A percentile compares a stretch with the other conserved stretches of the same genome.
These are phyloP conservation scores for Epichloe gansuensis DNA, from an alignment of 2,329 filamentous ascomycete genomes.

Conservation along the genomic window DNA sequence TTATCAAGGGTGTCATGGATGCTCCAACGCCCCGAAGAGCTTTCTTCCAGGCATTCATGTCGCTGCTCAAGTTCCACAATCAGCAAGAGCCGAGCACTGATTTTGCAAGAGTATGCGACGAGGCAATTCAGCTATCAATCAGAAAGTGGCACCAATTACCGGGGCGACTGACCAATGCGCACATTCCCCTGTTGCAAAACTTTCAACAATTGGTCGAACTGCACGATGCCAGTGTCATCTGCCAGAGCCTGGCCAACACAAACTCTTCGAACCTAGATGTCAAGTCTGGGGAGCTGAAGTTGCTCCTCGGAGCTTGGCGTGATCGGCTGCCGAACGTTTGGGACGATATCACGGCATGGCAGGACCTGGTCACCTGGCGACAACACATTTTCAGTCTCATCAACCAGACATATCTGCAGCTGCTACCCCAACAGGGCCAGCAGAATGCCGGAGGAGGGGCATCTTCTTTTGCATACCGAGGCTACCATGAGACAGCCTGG, in stretches of 20 bases:
- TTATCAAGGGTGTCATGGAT: conserved; percentile 96
- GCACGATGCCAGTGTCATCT: conserved; percentile 95
- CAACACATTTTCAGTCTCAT: conserved; percentile 98
- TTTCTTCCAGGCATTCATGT: conserved; percentile 99
- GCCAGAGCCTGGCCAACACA: conserved; percentile 75
- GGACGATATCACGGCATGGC: conserved; percentile 99
- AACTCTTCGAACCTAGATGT: conserved; percentile 75
- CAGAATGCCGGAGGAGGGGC: conserved; percentile 77
- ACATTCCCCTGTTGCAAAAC: conserved; percentile 88
- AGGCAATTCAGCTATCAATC: conserved; percentile 93
- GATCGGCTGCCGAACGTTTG: conserved; percentile 93
- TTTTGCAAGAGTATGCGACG: conserved; percentile 84
- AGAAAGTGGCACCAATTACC: conserved; percentile 99
- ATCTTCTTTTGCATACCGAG: conserved; percentile 81
- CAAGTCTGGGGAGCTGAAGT: conserved; percentile 90
- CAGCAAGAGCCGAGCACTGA: conserved; percentile 69
- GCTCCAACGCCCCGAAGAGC: conserved; percentile 84
- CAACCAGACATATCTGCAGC: conserved; percentile 79
- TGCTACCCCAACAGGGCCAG: conserved; percentile 62
- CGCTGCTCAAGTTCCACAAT: conserved; percentile 82
- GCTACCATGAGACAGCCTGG: conserved; percentile 98
- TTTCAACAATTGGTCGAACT: conserved; percentile 97
- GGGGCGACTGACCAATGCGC: conserved; percentile 80
- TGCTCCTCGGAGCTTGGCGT: conserved; percentile 87
- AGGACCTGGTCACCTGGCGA: conserved; percentile 97